A percentile compares a stretch with the other conserved stretches of the same genome.
Conservation (phyloP, 257 asterid species). For the Solanum ossicruentum region DNA sequence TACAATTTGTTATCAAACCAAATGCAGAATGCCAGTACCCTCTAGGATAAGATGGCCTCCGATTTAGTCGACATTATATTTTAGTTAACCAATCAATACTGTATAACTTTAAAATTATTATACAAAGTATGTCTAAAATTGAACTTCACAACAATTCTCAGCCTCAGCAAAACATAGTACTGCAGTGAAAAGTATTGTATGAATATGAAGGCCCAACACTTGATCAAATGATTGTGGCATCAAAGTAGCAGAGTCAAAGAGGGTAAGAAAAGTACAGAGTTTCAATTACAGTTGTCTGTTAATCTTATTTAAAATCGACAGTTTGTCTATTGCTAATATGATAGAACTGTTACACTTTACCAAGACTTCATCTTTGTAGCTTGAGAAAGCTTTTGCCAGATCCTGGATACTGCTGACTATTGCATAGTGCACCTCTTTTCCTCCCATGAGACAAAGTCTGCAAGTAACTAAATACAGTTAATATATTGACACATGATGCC, state of each 20-base stretch:
- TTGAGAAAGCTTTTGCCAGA: slow-evolving; percentile 79
- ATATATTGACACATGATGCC: slow-evolving; percentile 1
- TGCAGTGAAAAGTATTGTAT: background rate
- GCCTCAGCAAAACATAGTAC: background rate
- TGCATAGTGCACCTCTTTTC: slow-evolving; percentile 88
- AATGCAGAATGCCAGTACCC: background rate
- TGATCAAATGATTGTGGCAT: background rate
- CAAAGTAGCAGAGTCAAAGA: background rate
- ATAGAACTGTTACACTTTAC: slow-evolving; percentile 21
- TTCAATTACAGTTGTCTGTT: background rate
- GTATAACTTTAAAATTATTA: background rate
- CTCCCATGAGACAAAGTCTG: slow-evolving; percentile 91
- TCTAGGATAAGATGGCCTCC: background rate
- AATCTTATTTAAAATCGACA: background rate
- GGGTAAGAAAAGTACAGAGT: background rate
- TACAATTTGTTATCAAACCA: background rate
- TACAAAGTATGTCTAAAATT: background rate
- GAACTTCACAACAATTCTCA: background rate
- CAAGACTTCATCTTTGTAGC: slow-evolving; percentile 89
- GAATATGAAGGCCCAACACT: background rate
- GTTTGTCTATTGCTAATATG: background rate
- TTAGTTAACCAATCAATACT: background rate
- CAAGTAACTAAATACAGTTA: slow-evolving; percentile 14
- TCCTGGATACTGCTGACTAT: slow-evolving; percentile 96
- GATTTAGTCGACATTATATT: background rate